Percentiles rank a stretch among this genome's conserved stretches.
phyloP scores from a whole-genome alignment of 768 basidiomycete species.

The Lactarius hengduanensis region DNA sequence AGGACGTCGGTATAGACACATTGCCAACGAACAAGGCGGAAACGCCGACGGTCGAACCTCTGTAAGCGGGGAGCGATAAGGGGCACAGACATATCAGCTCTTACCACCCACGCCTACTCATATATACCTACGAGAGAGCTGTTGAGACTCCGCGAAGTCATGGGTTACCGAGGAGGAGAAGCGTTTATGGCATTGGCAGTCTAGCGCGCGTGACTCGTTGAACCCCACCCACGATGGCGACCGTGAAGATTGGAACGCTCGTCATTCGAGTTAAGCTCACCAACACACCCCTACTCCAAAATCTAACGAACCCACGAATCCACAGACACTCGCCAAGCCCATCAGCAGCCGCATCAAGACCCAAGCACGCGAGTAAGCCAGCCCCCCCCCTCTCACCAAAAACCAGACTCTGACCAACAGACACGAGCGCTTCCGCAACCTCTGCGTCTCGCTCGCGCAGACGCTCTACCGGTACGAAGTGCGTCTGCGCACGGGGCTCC shows the following conservation, averaged over 20 bases:
- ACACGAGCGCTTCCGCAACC: conserved; percentile 65
- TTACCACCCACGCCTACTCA: neutral
- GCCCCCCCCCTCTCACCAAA: neutral
- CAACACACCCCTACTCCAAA: too few species aligned
- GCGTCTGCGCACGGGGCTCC: conserved; percentile 67
- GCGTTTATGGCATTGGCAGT: neutral
- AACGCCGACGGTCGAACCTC: conserved; percentile 1
- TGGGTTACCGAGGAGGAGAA: too few species aligned
- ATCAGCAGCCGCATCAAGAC: conserved; percentile 66
- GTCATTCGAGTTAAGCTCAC: conserved; percentile 59
- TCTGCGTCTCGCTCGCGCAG: conserved; percentile 77
- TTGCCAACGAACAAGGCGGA: neutral
- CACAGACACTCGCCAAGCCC: conserved; percentile 80
- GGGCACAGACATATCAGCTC: neutral
- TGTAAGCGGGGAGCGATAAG: neutral
- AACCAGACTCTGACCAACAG: conserved; percentile 37
- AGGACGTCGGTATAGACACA: neutral
- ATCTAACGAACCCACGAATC: neutral
- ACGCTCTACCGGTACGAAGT: conserved; percentile 72
- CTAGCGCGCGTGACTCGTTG: too few species aligned
- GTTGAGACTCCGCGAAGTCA: neutral
- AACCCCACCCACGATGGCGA: conserved; percentile 56
- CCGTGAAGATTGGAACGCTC: conserved; percentile 72
- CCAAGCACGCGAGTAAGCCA: conserved; percentile 67
- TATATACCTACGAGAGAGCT: neutral